phyloP scores from a whole-genome alignment of 768 basidiomycete species.

The Rhodotorula babjevae region DNA sequence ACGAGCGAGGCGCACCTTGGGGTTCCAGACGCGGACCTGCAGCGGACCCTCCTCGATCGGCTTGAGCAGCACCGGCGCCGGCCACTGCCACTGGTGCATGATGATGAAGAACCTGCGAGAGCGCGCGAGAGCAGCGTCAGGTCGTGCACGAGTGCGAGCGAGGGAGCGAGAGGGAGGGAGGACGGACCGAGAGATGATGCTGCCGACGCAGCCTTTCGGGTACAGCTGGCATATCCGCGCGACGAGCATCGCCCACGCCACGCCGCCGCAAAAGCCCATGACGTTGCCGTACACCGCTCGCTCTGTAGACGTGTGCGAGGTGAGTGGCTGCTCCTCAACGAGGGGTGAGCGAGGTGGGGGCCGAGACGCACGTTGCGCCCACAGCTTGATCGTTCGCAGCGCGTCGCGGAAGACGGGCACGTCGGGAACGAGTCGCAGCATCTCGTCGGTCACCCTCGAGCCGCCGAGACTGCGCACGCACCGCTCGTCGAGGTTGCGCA shows the following conservation, averaged over 20 bases:
- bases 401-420: conserved; percentile 91
- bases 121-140: not conserved
- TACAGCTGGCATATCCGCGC: conserved; percentile 98
- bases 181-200: conserved; percentile 73
- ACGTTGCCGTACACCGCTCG: conserved; percentile 98
- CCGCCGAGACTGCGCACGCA: conserved; percentile 93
- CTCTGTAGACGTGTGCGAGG: conserved; percentile 52
- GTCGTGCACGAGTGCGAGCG: too few species aligned
- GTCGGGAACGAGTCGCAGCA: conserved; percentile 87
- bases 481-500: conserved; percentile 87
- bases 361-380: conserved; percentile 71
- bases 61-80: conserved; percentile 92
- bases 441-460: conserved; percentile 91
- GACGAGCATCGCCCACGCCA: conserved; percentile 98
- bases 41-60: conserved; percentile 93
- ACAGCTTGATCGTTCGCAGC: conserved; percentile 89
- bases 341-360: too few species aligned
- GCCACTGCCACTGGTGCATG: conserved; percentile 98
- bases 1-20: conserved; percentile 58
- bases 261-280: conserved; percentile 93
- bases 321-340: too few species aligned
- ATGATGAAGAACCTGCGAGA: conserved; percentile 75
- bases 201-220: conserved; percentile 87
- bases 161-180: not conserved
- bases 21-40: conserved; percentile 96